These are phyloP conservation scores for Danielozyma ontarioensis DNA, from an alignment of 805 yeast genomes.

Conservation along the genomic window DNA sequence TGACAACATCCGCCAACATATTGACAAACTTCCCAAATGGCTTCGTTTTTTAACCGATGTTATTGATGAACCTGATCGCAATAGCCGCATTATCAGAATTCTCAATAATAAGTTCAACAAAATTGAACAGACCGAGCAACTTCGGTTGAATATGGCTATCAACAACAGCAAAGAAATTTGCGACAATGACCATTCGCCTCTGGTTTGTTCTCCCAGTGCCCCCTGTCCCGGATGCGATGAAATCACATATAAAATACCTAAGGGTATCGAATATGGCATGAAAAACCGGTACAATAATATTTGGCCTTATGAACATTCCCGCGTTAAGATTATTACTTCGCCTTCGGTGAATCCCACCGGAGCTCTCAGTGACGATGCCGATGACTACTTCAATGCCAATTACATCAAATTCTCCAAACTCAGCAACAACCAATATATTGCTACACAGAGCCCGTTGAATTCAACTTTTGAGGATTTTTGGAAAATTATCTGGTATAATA, in stretches of 20 bases:
- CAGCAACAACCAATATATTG: conserved; percentile 28
- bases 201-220: conserved; percentile 34
- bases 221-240: conserved; percentile 40
- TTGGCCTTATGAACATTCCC: conserved; percentile 78
- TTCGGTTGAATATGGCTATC: conserved; percentile 31
- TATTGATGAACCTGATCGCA: conserved; percentile 8
- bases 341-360: conserved; percentile 9
- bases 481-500: conserved; percentile 31
- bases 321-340: conserved; percentile 53
- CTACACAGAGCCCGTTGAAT: conserved; percentile 41
- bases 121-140: conserved; percentile 34
- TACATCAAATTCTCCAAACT: conserved; percentile 28
- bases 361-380: conserved; percentile 9
- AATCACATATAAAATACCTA: conserved; percentile 33
- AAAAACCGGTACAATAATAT: conserved; percentile 88
- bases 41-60: conserved; percentile 17
- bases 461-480: conserved; percentile 42
- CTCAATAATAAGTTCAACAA: conserved; percentile 28
- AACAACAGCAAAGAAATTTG: too few species aligned
- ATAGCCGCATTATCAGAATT: conserved; percentile 16
- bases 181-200: conserved; percentile 11
- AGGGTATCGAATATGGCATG: conserved; percentile 73
- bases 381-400: conserved; percentile 44
- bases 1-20: conserved; percentile 7
- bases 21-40: conserved; percentile 28